Percentiles rank a stretch among this genome's conserved stretches.
These are phyloP conservation scores for Exophiala viscosa DNA, from an alignment of 2,329 filamentous ascomycete species.

Conservation along the genomic window DNA sequence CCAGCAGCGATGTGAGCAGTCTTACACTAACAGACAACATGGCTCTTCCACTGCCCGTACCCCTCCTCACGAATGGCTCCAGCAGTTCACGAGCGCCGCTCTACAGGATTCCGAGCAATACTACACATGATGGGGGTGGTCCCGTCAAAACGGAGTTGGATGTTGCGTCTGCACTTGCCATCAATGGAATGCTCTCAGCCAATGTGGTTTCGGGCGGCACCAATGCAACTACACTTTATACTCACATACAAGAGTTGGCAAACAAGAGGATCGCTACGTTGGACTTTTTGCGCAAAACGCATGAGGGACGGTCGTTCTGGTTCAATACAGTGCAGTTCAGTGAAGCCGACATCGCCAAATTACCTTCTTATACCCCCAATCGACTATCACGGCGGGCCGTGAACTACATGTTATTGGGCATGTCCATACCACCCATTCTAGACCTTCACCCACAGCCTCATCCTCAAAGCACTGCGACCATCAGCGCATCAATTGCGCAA, in stretches of 20 bases:
- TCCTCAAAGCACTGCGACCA: conserved; percentile 34
- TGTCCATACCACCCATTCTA: conserved; percentile 83
- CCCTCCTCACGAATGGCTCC: conserved; percentile 3
- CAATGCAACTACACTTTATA: conserved; percentile 43
- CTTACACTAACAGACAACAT: conserved; percentile 12
- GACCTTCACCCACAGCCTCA: conserved; percentile 55
- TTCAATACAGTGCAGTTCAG: conserved; percentile 96
- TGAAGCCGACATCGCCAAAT: conserved; percentile 70
- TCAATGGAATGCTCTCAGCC: conserved; percentile 18
- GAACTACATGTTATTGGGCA: conserved; percentile 87
- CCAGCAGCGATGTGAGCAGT: conserved; percentile 20
- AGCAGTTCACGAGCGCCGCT: conserved; percentile 7
- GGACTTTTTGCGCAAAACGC: conserved; percentile 90
- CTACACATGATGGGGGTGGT: not conserved
- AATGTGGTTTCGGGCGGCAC: not conserved
- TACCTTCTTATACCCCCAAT: conserved; percentile 80
- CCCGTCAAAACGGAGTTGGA: conserved; percentile 11
- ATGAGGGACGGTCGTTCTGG: conserved; percentile 94
- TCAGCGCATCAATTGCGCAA: conserved; percentile 64
- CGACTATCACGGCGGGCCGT: conserved; percentile 87
- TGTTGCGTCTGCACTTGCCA: conserved; percentile 11
- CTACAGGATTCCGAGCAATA: conserved; percentile 13
- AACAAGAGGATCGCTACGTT: conserved; percentile 91
- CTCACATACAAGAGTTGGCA: conserved; percentile 76
- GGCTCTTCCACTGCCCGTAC: conserved; percentile 9